Evolutionary conservation across 106 monocot species (phyloP), one percentile per base, ranked within the genome.

Genomic region (Amphibolis antarctica): DNA sequence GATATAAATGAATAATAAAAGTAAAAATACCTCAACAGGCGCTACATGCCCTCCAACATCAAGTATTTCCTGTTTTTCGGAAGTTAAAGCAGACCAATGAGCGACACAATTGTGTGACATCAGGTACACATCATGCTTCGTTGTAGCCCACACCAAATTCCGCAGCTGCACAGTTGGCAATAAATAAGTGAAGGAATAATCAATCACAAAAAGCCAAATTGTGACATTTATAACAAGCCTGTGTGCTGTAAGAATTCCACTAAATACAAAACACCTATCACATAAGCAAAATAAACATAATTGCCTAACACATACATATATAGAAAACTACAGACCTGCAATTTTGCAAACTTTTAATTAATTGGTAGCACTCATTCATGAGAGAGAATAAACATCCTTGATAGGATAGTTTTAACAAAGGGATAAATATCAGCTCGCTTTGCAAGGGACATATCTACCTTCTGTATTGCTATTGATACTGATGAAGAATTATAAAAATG

Each of bases 11-110:
- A 23, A 29, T 42, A 15, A 11, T 42, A 19, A n/a, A 29, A 26
- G 9, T 9, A 18, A 20, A 57, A 22, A 17, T 24, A 79, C 79
- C 83, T 79, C 75, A 28, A 68, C 30, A 12, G 83, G 83, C 10
- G 75, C 73, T 18, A 83, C 68, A 55, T 83, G 79, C 3, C 83
- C 83, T 42, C 62, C 53, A 28, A 83, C 65, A 73, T 83, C 63
- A n/a, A 83, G 55, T 19, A 83, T 54, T 51, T 76, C 69, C 9
- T 63, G 45, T 10, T 52, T 60, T 44, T 66, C 21, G 46, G 55
- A 56, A 31, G 42, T 72, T 44, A 83, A 17, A 14, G 79, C 51
- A 9, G 79, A 80, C 79, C 79, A 83, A 42, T 78, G 83, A 25
- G 80, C 68, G 45, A 83, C 63, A 30, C 69, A 79, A 47, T 61